A percentile compares a stretch with the other conserved stretches of the same genome.
Conservation (phyloP, 805 yeast species). For the Blastobotrys americana region DNA sequence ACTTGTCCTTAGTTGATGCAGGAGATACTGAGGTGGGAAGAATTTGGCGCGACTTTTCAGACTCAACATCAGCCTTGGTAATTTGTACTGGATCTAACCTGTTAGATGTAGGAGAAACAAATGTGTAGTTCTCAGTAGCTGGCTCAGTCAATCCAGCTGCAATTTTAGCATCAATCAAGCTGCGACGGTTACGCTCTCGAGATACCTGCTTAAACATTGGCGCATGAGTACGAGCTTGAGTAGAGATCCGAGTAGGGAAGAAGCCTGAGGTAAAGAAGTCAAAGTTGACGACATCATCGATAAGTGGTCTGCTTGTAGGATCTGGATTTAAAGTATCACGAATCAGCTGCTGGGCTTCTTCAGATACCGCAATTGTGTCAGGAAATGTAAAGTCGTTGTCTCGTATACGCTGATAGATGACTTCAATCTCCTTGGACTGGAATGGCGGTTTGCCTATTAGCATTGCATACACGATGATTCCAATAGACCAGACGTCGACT, state of each 20-base stretch:
- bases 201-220: slow-evolving; percentile 55
- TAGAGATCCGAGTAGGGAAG: slow-evolving; percentile 67
- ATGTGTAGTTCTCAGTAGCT: background rate
- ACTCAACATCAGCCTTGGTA: slow-evolving; percentile 33
- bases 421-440: slow-evolving; percentile 89
- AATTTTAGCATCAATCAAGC: slow-evolving; percentile 13
- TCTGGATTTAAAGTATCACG: slow-evolving; percentile 59
- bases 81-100: slow-evolving; percentile 16
- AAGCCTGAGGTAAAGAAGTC: slow-evolving; percentile 76
- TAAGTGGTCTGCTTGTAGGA: slow-evolving; percentile 73
- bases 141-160: slow-evolving; percentile 6
- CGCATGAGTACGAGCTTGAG: slow-evolving; percentile 51
- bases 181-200: slow-evolving; percentile 32
- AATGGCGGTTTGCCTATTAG: slow-evolving; percentile 94
- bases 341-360: slow-evolving; percentile 67
- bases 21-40: slow-evolving; percentile 90
- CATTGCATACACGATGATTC: slow-evolving; percentile 92
- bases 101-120: background rate
- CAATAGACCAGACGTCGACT: slow-evolving; percentile 97
- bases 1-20: slow-evolving; percentile 80
- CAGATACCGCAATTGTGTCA: slow-evolving; percentile 53
- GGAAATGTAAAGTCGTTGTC: slow-evolving; percentile 77
- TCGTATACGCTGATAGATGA: slow-evolving; percentile 88
- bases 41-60: slow-evolving; percentile 39
- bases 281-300: slow-evolving; percentile 71